Evolutionary conservation across 768 basidiomycete genomes (phyloP).

Genomic region (Mycena alexandri): DNA sequence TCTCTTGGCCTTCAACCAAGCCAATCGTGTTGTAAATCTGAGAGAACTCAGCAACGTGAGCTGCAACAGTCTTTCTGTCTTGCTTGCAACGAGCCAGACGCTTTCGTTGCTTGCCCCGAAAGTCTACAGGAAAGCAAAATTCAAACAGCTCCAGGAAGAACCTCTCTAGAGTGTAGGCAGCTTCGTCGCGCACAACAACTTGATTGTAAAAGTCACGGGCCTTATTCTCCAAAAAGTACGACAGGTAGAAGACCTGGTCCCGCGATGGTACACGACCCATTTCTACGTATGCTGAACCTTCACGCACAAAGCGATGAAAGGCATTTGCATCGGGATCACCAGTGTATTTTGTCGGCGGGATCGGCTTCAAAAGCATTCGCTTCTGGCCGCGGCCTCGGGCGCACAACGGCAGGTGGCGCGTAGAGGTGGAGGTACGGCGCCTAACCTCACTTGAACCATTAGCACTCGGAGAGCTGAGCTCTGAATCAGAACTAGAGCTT

Average conservation of each 20-base stretch:
- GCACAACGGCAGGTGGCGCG: not conserved
- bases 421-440: not conserved
- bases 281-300: conserved; percentile 40
- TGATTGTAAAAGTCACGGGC: conserved; percentile 50
- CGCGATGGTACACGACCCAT: conserved; percentile 34
- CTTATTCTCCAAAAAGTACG: conserved; percentile 46
- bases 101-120: conserved; percentile 17
- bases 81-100: conserved; percentile 18
- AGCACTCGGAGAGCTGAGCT: not conserved
- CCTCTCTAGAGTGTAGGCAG: conserved; percentile 43
- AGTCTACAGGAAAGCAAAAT: conserved; percentile 53
- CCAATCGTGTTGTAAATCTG: conserved; percentile 43
- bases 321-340: conserved; percentile 39
- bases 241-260: conserved; percentile 40
- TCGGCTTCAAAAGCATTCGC: conserved; percentile 40
- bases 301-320: conserved; percentile 45
- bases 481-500: not conserved
- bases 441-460: not conserved
- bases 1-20: conserved; percentile 33
- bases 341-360: conserved; percentile 43
- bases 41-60: conserved; percentile 43
- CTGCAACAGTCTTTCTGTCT: conserved; percentile 31
- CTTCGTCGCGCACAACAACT: conserved; percentile 42
- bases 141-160: conserved; percentile 53
- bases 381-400: not conserved